phyloP scores from a whole-genome alignment of 192 early-diverging fungal species.

The Chytriomyces sp. region DNA sequence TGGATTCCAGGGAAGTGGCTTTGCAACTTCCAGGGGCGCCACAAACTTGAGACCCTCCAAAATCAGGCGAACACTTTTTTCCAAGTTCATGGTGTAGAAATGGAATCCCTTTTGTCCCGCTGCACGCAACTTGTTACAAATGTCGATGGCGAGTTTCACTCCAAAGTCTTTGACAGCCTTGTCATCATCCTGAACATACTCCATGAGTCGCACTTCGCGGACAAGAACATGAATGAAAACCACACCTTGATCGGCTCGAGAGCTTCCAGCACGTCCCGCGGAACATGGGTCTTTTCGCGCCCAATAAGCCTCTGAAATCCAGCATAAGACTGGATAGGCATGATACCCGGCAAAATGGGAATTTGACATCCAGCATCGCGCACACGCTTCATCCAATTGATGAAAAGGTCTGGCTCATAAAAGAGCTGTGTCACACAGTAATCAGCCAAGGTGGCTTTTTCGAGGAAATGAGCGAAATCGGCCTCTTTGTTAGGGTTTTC shows the following conservation, averaged over 20 bases:
- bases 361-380: conserved; percentile 66
- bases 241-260: conserved; percentile 85
- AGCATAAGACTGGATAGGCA: conserved; percentile 93
- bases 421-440: conserved; percentile 94
- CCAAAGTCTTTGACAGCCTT: conserved; percentile 95
- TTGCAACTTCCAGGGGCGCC: conserved; percentile 64
- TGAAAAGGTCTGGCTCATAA: conserved; percentile 84
- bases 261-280: conserved; percentile 78
- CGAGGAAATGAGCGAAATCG: conserved; percentile 80
- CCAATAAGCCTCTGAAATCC: conserved; percentile 90
- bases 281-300: conserved; percentile 82
- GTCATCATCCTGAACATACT: conserved; percentile 75
- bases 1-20: conserved; percentile 78
- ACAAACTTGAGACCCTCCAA: conserved; percentile 83
- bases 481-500: conserved; percentile 73
- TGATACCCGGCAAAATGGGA: conserved; percentile 90
- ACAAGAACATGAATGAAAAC: background rate
- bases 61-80: conserved; percentile 81
- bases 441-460: conserved; percentile 89
- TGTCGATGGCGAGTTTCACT: conserved; percentile 78
- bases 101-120: conserved; percentile 82
- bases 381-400: conserved; percentile 76
- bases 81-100: conserved; percentile 86
- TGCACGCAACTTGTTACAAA: conserved; percentile 72
- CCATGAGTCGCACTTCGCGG: background rate